phyloP scores from a whole-genome alignment of 192 early-diverging fungal species.

The Linnemannia hyalina region DNA sequence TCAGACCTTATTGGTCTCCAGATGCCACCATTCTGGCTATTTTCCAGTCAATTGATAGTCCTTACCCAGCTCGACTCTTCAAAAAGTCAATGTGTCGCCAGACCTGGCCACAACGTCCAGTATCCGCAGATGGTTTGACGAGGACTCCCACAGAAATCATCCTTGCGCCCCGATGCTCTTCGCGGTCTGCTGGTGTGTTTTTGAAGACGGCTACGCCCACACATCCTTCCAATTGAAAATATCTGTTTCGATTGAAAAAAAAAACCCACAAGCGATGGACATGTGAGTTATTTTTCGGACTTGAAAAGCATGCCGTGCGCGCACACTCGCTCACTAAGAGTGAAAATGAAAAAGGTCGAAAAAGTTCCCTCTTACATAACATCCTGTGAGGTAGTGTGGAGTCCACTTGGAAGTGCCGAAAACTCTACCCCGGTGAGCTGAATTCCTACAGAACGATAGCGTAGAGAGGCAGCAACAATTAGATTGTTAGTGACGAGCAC shows the following conservation, averaged over 20 bases:
- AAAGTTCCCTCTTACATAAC: conserved; percentile 57
- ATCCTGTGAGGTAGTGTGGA: conserved; percentile 63
- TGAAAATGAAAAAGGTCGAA: neutral
- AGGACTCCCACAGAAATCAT: conserved; percentile 67
- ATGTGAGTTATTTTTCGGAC: conserved; percentile 4
- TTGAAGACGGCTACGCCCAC: conserved; percentile 63
- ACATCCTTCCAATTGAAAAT: conserved; percentile 57
- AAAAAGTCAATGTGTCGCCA: conserved; percentile 65
- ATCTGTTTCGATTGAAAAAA: conserved; percentile 40
- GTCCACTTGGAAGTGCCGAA: conserved; percentile 68
- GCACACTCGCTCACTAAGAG: too few species aligned
- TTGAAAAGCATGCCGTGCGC: neutral
- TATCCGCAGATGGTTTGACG: conserved; percentile 56
- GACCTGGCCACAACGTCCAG: conserved; percentile 60
- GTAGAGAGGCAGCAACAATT: neutral
- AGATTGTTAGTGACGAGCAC: neutral
- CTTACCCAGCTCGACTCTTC: conserved; percentile 54
- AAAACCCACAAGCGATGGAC: neutral
- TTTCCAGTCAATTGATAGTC: neutral
- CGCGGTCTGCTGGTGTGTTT: conserved; percentile 49
- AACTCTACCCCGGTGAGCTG: conserved; percentile 64
- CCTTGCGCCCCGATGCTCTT: conserved; percentile 62
- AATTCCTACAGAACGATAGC: conserved; percentile 44
- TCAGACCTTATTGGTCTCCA: neutral
- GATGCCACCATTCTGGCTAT: too few species aligned